A percentile compares a stretch with the other conserved stretches of the same genome.
Evolutionary conservation across 192 early-diverging fungal genomes (phyloP).

Genomic region (Coemansia sp.): DNA sequence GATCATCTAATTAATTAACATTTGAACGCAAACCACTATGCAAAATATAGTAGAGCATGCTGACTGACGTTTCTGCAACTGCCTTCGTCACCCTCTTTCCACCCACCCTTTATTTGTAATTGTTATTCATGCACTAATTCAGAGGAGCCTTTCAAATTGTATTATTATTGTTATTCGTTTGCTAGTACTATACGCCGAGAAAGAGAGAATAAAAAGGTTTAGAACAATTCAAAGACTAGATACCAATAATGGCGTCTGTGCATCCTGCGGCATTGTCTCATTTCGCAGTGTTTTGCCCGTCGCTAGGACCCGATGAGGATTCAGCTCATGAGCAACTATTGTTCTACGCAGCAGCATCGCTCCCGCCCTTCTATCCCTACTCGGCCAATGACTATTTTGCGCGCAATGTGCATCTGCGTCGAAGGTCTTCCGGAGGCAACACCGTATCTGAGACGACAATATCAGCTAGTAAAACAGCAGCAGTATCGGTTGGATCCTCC

Average conservation of each 20-base stretch:
- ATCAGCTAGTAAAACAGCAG: neutral
- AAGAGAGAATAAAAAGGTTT: too few relatives aligned
- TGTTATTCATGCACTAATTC: neutral
- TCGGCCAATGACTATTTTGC: slow-evolving; percentile 48
- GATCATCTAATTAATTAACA: too few relatives aligned
- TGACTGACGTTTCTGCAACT: too few relatives aligned
- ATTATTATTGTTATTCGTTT: neutral
- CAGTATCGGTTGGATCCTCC: neutral
- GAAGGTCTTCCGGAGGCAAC: slow-evolving; percentile 31
- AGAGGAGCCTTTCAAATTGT: neutral
- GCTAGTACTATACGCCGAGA: neutral
- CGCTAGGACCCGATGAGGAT: slow-evolving; percentile 65
- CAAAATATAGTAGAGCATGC: too few relatives aligned
- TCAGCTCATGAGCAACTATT: slow-evolving; percentile 74
- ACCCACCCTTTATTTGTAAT: neutral
- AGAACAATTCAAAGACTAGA: too few relatives aligned
- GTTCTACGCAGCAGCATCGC: slow-evolving; percentile 65
- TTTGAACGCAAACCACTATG: too few relatives aligned
- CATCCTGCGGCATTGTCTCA: slow-evolving; percentile 61
- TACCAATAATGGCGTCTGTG: slow-evolving; percentile 20
- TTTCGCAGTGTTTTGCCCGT: slow-evolving; percentile 76
- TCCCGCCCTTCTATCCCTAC: slow-evolving; percentile 43
- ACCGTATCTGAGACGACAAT: slow-evolving; percentile 1
- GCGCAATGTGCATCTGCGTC: slow-evolving; percentile 29
- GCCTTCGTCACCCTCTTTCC: too few relatives aligned